Base-by-base conservation (phyloP, 352 stramenopile species). In the Plasmopara halstedii region DNA sequence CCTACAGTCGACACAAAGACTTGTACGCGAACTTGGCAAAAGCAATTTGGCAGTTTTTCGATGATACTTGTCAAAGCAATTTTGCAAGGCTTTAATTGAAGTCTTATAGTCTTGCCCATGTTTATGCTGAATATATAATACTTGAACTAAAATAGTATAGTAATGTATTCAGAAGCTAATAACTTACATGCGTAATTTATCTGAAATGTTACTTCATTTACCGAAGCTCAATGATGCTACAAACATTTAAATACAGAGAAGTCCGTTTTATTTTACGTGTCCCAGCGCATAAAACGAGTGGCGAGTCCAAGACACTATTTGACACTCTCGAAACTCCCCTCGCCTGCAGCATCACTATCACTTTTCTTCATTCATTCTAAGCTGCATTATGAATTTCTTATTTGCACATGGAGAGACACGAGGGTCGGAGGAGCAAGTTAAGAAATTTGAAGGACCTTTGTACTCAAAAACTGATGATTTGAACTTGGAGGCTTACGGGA, bases 401-500 rank as follows among this genome's bases (percentile, higher is more conserved):
- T 70, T 70, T 25, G 46, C 44, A 8, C 47, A 55, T 22, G 54
- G 51, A 53, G 59, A 65, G 34, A 56, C 45, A 15, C 50, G 46
- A 18, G 46, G 56, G 21, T 49, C 46, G 7, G 62, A 63, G 41
- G 58, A 70, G 37, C 53, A 64, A 20, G 51, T 53, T 6, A 53
- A 59, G 29, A 42, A 49, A 4, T 29, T 29, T 4, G 53, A 67
- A 34, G 51, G 56, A 14, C 63, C 55, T 5, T 48, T 50, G 23
- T 89, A 72, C 62, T 53, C 62, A 26, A 76, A 58, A 3, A 50
- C 57, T 32, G 50, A 70, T 43, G 73, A 87, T 26, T 64, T 89
- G 46, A 68, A 85, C 55, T 83, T 86, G 42, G 47, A 67, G 25
- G 62, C 68, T 3, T 86, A 73, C 38, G 73, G 68, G 34, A 64